These are phyloP conservation scores for Alternaria panax DNA, from an alignment of 2,329 filamentous ascomycete species.

Conservation along the genomic window DNA sequence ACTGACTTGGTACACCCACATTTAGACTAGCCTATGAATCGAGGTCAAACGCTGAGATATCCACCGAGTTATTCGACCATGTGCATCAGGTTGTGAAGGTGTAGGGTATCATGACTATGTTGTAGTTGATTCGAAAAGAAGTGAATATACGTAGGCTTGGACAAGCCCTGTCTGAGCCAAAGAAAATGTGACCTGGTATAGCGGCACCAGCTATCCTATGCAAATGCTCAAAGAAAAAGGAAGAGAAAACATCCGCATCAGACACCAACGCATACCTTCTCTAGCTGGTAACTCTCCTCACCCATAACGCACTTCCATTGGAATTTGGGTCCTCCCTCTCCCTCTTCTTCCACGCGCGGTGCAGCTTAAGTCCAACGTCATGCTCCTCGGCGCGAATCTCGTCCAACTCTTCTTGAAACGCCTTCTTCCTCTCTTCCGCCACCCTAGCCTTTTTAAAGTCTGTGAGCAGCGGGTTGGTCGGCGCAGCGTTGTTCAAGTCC, in stretches of 20 bases:
- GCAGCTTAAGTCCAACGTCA: constrained; percentile 51
- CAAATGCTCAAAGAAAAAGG: background rate
- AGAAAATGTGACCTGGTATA: background rate
- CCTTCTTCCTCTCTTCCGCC: constrained; percentile 46
- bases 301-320: constrained; percentile 48
- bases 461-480: constrained; percentile 49
- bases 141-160: background rate
- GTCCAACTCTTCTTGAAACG: constrained; percentile 48
- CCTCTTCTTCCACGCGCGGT: constrained; percentile 50
- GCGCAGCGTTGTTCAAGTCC: constrained; percentile 46
- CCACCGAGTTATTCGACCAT: background rate
- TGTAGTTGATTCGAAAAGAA: background rate
- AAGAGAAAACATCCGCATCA: background rate
- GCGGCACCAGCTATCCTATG: background rate
- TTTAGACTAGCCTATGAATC: constrained; percentile 49
- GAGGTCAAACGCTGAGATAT: background rate
- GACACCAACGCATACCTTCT: background rate
- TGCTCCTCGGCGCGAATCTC: constrained; percentile 50
- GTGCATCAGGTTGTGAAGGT: background rate
- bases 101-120: background rate
- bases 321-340: constrained; percentile 47
- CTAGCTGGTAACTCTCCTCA: constrained; percentile 46
- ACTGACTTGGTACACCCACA: no score
- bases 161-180: background rate
- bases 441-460: constrained; percentile 46